Evolutionary conservation across 495 filamentous ascomycete species (phyloP).

Genomic region (Opeltia flavorubescens): DNA sequence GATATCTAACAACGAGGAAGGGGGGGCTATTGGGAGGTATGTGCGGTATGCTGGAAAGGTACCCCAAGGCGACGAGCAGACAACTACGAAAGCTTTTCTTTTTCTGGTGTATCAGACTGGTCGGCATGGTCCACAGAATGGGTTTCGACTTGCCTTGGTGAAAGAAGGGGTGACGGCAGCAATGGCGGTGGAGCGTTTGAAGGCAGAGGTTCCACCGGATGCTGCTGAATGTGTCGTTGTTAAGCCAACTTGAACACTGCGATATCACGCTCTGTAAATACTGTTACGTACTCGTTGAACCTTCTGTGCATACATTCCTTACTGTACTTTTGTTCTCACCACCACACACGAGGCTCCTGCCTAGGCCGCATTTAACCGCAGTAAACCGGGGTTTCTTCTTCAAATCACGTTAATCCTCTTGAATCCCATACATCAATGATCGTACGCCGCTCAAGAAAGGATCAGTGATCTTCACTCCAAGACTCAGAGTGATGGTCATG

Average conservation of each 20-base stretch:
- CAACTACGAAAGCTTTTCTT: background rate
- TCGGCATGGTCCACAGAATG: constrained; percentile 4
- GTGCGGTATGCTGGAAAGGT: background rate
- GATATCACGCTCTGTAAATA: no score
- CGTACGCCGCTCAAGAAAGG: no score
- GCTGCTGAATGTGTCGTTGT: constrained; percentile 1
- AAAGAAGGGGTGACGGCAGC: background rate
- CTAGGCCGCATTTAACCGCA: no score
- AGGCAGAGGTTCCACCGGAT: background rate
- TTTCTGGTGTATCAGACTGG: constrained; percentile 5
- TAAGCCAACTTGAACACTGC: background rate
- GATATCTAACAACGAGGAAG: background rate
- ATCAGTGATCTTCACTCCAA: no score
- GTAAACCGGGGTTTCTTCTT: no score
- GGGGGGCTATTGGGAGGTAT: background rate
- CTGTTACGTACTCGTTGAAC: no score
- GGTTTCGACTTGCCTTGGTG: constrained; percentile 3
- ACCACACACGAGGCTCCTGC: no score
- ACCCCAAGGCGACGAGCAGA: background rate
- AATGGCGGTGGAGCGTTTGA: background rate
- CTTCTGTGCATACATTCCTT: no score
- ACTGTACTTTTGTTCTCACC: no score
- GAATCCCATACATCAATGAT: no score
- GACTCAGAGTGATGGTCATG: no score
- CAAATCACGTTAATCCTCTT: no score